Evolutionary conservation across 1,284 basidiomycete genomes (phyloP), one percentile per base, ranked within the genome.

Genomic region (Sphaerobolus stellatus): DNA sequence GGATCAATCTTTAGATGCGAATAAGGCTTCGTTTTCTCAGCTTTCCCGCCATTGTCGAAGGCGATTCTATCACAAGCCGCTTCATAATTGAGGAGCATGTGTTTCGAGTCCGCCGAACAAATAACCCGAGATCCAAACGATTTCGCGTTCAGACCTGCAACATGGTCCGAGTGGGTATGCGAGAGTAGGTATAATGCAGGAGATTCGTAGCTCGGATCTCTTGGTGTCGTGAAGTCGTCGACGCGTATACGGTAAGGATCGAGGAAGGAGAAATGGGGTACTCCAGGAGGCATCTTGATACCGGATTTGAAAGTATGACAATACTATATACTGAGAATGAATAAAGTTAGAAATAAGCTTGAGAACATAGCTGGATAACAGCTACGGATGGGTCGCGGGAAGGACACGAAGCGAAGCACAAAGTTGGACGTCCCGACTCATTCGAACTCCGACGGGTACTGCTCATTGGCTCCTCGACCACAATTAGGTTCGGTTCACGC

Each of bases 111-210:
- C 9, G 73, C 68, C 0, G 90, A 90, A 68, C 92, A 94, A 48
- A 90, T 68, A 11, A 94, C 80, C 2, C 72, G 76, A 28, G 80
- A 76, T 2, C 78, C 81, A 60, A 92, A 91, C 0, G 83, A 86
- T 58, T 83, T 82, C 18, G 86, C 77, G 18, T 82, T 77, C 11
- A 92, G 75, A 4, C 90, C 90, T 41, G 69, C 72, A 52, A 88
- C 75, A 65, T 94, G 92, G 68, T 94, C 92, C 0, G 91, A 78
- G 69, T 95, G 92, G 1, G 90, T 88, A 65, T 94, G 92, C 0
- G 87, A 84, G 52, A 95, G 78, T 7, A 94, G 79, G 67, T 89
- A 83, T 5, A 93, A 75, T 5, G 77, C 76, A 0, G 88, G 84
- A 8, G 73, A 64, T 25, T 73, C 73, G 45, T 72, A 68, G 55